Percentiles rank a stretch among this genome's conserved stretches.
Conservation (phyloP, 352 stramenopile species). For the Phytophthora macrochlamydospora region DNA sequence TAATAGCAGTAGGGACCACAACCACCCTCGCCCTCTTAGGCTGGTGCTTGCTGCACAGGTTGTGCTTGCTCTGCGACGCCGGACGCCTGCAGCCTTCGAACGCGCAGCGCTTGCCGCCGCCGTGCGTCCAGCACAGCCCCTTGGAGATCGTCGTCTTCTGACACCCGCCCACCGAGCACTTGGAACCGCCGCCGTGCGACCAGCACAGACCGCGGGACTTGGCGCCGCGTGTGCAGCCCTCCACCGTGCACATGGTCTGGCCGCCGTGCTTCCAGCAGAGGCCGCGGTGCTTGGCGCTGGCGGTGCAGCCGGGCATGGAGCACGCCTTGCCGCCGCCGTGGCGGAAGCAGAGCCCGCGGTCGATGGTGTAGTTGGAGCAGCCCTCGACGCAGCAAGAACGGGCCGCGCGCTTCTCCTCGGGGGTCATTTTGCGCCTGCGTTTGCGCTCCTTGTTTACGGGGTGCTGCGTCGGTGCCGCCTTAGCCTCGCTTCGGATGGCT, state of each 20-base stretch:
- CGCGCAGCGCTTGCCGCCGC: slow-evolving; percentile 41
- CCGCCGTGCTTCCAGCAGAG: slow-evolving; percentile 43
- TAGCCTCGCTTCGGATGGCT: not conserved
- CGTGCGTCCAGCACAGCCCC: slow-evolving; percentile 46
- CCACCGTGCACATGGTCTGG: slow-evolving; percentile 55
- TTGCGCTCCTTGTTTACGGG: slow-evolving; percentile 13
- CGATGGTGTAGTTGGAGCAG: slow-evolving; percentile 58
- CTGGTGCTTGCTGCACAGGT: slow-evolving; percentile 26
- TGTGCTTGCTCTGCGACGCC: slow-evolving; percentile 47
- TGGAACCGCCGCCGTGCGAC: slow-evolving; percentile 74
- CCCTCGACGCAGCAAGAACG: slow-evolving; percentile 53
- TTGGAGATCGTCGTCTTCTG: slow-evolving; percentile 48
- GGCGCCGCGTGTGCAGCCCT: slow-evolving; percentile 55
- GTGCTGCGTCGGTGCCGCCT: slow-evolving; percentile 1
- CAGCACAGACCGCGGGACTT: slow-evolving; percentile 77
- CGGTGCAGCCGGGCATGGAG: slow-evolving; percentile 44
- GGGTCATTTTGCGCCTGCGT: slow-evolving; percentile 12
- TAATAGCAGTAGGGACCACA: not conserved
- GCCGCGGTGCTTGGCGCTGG: slow-evolving; percentile 55
- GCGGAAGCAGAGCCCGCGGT: slow-evolving; percentile 52
- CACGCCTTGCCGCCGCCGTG: slow-evolving; percentile 56
- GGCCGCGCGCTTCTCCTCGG: slow-evolving; percentile 33
- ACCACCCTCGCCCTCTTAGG: slow-evolving; percentile 2
- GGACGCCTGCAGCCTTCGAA: slow-evolving; percentile 44
- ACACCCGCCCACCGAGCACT: slow-evolving; percentile 39